Evolutionary conservation across 1,139 yeast genomes (phyloP).

Genomic region (Ogataea hybrid): DNA sequence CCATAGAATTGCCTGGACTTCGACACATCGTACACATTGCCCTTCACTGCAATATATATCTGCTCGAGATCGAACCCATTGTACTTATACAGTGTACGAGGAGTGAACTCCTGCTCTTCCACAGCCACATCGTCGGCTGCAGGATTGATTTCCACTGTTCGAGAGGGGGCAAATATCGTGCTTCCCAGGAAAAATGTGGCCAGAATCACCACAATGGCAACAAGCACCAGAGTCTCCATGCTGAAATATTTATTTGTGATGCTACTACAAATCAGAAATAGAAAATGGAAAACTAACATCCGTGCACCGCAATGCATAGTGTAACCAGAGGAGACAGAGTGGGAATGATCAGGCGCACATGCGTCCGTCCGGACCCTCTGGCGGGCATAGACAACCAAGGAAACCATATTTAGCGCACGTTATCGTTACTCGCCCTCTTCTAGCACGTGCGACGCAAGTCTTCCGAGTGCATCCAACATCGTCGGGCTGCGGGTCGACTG

Average conservation of each 20-base stretch:
- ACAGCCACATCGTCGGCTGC: conserved; percentile 48
- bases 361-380: not conserved
- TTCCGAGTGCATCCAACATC: conserved; percentile 46
- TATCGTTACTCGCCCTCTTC: conserved; percentile 34
- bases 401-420: not conserved
- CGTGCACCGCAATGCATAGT: conserved; percentile 5
- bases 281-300: not conserved
- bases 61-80: conserved; percentile 79
- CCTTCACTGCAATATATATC: conserved; percentile 80
- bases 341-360: not conserved
- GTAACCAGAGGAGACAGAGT: not conserved
- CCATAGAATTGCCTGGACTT: conserved; percentile 87
- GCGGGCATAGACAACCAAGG: not conserved
- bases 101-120: conserved; percentile 79
- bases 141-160: conserved; percentile 16
- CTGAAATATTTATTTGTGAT: conserved; percentile 3
- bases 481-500: conserved; percentile 11
- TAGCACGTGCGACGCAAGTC: conserved; percentile 45
- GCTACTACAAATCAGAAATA: not conserved
- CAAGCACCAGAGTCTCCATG: conserved; percentile 17
- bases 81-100: conserved; percentile 66
- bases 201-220: conserved; percentile 14
- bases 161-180: conserved; percentile 11
- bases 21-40: conserved; percentile 83
- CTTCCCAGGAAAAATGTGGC: conserved; percentile 13